Conservation (phyloP, 768 basidiomycete genomes). For the Thelephora aurantiotincta region DNA sequence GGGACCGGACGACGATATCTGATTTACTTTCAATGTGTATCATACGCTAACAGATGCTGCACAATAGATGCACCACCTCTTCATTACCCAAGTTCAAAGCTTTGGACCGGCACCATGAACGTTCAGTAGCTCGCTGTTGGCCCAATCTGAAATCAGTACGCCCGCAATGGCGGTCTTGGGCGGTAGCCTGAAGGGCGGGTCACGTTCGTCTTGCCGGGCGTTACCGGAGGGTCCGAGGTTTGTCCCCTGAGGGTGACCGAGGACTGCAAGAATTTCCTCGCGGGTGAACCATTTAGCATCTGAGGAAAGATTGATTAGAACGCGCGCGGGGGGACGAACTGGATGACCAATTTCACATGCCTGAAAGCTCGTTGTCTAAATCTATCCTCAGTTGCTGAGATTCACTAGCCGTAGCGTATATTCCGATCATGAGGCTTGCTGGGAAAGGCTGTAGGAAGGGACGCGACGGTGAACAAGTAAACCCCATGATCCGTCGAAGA, state of each 20-base stretch:
- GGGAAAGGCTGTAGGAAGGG: slow-evolving; percentile 62
- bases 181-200: slow-evolving; percentile 57
- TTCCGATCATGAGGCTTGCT: slow-evolving; percentile 82
- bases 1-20: slow-evolving; percentile 53
- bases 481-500: no score
- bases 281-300: slow-evolving; percentile 87
- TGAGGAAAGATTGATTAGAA: slow-evolving; percentile 16
- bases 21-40: not conserved
- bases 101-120: no score
- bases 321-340: not conserved
- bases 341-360: slow-evolving; percentile 27
- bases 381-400: slow-evolving; percentile 66
- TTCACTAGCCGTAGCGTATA: slow-evolving; percentile 67
- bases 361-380: slow-evolving; percentile 91
- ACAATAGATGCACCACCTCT: no score
- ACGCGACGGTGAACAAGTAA: not conserved
- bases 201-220: slow-evolving; percentile 15
- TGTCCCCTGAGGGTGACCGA: slow-evolving; percentile 42
- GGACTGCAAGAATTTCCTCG: slow-evolving; percentile 48
- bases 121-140: slow-evolving; percentile 21
- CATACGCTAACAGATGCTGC: no score
- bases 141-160: slow-evolving; percentile 77
- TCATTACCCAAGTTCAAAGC: no score
- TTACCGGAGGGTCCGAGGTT: slow-evolving; percentile 28
- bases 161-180: slow-evolving; percentile 70